Base-by-base conservation (phyloP, 768 basidiomycete species). In the Amanita fuliginea region DNA sequence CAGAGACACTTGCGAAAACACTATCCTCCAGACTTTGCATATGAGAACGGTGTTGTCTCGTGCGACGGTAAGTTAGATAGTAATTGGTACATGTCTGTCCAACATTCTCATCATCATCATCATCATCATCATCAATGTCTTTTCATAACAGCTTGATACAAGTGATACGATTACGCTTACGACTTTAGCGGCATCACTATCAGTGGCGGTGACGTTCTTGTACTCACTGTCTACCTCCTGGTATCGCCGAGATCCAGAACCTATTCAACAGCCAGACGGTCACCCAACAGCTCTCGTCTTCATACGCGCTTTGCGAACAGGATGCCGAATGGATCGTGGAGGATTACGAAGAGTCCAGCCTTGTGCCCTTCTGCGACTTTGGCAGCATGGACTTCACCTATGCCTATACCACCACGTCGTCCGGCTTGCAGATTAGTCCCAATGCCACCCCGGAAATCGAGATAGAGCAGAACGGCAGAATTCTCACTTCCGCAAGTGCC, bases 21-120 rank as follows among this genome's bases (percentile, higher is more conserved):
- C 65, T 22, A 66, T 67, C 49, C 59, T 66, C 37, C 66, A 67
- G 51, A 66, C 56, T 64, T 68, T 58, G 65, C 55, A 19, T 57
- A 26, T 61, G n/a, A 10, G 3, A 16, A 44, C 18, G 43, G 43
- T 5, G 43, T 4, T 2, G n/a, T 32, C 43, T 44, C 43, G 7
- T 44, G 16, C n/a, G 28, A 44, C n/a, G 43, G 43, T 44, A 18
- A 32, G 43, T 32, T 28, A 8, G 13, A 2, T 37, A 16, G n/a
- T 1, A 28, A 2, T 19, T 3, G n/a, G n/a, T 16, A 10, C 28
- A 3, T 10, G 6, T 5, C 14, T 11, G 7, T 11, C 19, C 14
- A 4, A 32, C 11, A 8, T 18, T 4, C 43, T 32, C 18, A 28
- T 4, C 22, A 11, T 11, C 7, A 4, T 26, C 22, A n/a, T n/a